Conservation (phyloP, 2,329 filamentous ascomycete genomes). For the Cytospora schulzeri region DNA sequence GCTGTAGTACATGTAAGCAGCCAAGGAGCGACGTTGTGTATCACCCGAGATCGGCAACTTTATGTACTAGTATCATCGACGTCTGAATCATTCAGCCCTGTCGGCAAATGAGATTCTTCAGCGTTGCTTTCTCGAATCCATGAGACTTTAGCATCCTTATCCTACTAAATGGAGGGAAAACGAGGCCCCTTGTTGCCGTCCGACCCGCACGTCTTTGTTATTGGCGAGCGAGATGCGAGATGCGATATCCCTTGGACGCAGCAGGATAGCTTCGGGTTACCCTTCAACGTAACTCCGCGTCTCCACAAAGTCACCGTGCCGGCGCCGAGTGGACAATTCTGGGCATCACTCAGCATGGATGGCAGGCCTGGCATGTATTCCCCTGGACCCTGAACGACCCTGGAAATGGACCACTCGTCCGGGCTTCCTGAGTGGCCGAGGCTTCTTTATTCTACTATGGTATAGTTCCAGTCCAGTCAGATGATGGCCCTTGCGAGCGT, state of each 20-base stretch:
- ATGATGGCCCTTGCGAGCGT: slow-evolving; percentile 9
- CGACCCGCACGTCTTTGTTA: neutral
- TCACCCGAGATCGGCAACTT: neutral
- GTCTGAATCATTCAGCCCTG: neutral
- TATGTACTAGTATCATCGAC: slow-evolving; percentile 6
- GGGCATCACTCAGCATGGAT: neutral
- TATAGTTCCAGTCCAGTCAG: slow-evolving; percentile 5
- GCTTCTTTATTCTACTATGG: neutral
- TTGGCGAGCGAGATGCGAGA: neutral
- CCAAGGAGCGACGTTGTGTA: neutral
- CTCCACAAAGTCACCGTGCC: slow-evolving; percentile 12
- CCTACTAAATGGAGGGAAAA: too few species aligned
- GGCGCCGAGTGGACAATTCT: slow-evolving; percentile 11
- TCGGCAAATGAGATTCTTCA: too few species aligned
- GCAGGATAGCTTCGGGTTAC: neutral
- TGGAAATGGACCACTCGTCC: neutral
- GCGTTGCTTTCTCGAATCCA: neutral
- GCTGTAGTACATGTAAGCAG: too few species aligned
- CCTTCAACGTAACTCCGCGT: neutral
- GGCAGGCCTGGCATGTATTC: neutral
- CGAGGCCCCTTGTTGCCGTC: neutral
- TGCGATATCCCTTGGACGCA: neutral
- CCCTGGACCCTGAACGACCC: slow-evolving; percentile 15
- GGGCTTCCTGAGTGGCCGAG: neutral
- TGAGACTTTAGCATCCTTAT: too few species aligned